Conservation (phyloP, 495 filamentous ascomycete genomes). For the Aspergillus funiculosus region DNA sequence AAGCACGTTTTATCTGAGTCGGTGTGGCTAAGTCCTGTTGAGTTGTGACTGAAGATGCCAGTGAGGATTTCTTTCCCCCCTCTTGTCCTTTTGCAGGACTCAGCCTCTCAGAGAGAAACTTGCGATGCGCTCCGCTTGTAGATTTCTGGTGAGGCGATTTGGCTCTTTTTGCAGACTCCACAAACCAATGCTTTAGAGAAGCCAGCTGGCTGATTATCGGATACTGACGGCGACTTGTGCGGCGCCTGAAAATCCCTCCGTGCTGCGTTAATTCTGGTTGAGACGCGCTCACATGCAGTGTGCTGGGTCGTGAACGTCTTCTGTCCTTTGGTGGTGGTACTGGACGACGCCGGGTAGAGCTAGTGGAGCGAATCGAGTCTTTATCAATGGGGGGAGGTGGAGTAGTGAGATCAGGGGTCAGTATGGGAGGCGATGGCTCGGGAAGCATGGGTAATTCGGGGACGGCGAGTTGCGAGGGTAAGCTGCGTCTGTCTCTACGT, state of each 20-base stretch:
- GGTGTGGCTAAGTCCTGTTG: slow-evolving; percentile 31
- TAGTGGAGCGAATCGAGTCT: slow-evolving; percentile 64
- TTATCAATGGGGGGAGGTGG: slow-evolving; percentile 67
- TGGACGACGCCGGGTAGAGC: slow-evolving; percentile 66
- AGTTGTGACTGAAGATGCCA: slow-evolving; percentile 19
- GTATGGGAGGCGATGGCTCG: slow-evolving; percentile 46
- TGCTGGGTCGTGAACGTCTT: slow-evolving; percentile 66
- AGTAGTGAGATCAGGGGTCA: slow-evolving; percentile 36
- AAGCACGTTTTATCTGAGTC: slow-evolving; percentile 41
- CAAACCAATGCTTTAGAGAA: slow-evolving; percentile 83
- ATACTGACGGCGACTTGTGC: slow-evolving; percentile 55
- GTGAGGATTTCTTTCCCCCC: slow-evolving; percentile 24
- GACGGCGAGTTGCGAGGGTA: slow-evolving; percentile 44
- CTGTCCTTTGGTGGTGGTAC: slow-evolving; percentile 81
- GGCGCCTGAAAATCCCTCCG: slow-evolving; percentile 50
- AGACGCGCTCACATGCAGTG: slow-evolving; percentile 71
- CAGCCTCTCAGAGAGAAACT: slow-evolving; percentile 39
- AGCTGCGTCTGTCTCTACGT: slow-evolving; percentile 53
- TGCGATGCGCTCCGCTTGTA: slow-evolving; percentile 28
- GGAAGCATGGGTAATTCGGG: slow-evolving; percentile 70
- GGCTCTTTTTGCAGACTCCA: slow-evolving; percentile 68
- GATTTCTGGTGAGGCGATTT: slow-evolving; percentile 53
- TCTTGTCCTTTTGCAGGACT: slow-evolving; percentile 42
- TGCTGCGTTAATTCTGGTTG: slow-evolving; percentile 57
- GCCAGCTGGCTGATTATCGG: slow-evolving; percentile 72